A percentile compares a stretch with the other conserved stretches of the same genome.
Evolutionary conservation across 441 rosid species (phyloP).

Genomic region (Populus tomentosa): DNA sequence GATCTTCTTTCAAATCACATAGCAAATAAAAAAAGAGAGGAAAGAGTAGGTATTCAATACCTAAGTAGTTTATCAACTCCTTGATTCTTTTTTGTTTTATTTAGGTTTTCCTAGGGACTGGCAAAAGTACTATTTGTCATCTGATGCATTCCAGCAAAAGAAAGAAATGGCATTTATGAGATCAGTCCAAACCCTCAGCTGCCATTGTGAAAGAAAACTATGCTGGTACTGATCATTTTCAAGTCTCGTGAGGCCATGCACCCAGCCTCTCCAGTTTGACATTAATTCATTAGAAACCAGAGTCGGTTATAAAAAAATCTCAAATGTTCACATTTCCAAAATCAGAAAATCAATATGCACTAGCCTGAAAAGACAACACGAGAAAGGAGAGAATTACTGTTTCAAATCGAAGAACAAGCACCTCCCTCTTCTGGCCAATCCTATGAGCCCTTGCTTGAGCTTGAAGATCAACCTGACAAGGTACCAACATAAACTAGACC

Average conservation of each 20-base stretch:
- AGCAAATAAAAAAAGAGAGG: neutral
- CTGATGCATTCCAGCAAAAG: neutral
- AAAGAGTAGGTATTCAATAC: neutral
- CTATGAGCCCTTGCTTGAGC: slow-evolving; percentile 98
- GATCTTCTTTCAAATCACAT: neutral
- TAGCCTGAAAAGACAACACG: slow-evolving; percentile 2
- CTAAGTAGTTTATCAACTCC: neutral
- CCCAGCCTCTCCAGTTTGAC: neutral
- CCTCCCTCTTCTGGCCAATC: slow-evolving; percentile 97
- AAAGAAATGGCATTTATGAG: neutral
- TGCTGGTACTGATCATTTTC: neutral
- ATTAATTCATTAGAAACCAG: neutral
- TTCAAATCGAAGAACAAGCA: slow-evolving; percentile 93
- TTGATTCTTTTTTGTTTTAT: neutral
- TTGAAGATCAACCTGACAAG: slow-evolving; percentile 86
- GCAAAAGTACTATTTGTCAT: neutral
- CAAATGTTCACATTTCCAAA: neutral
- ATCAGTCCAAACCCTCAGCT: slow-evolving; percentile 4
- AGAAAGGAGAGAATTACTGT: slow-evolving; percentile 42
- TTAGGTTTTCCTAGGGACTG: neutral
- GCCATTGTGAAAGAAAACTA: neutral
- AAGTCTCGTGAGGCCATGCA: neutral
- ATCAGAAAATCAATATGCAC: slow-evolving; percentile 9
- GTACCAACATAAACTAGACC: slow-evolving; percentile 5
- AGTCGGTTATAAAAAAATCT: neutral